Percentiles rank a stretch among this genome's conserved stretches.
These are phyloP conservation scores for Eudorina sp. DNA, from an alignment of 139 green algal species.

Conservation along the genomic window DNA sequence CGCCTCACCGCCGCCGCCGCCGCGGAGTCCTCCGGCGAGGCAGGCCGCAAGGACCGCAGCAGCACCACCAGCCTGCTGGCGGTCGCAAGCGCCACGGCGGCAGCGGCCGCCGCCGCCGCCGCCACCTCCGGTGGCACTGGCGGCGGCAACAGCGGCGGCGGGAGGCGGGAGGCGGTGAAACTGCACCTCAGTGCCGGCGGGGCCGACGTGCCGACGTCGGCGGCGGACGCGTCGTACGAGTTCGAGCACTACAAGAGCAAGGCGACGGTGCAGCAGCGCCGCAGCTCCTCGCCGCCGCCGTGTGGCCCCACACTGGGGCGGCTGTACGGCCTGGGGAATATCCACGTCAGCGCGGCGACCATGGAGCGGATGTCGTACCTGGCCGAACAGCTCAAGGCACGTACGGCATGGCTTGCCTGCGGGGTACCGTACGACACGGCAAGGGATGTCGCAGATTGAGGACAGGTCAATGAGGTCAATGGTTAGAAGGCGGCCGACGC, in stretches of 20 bases:
- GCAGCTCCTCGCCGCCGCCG: neutral
- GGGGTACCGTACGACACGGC: no score
- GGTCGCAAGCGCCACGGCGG: no score
- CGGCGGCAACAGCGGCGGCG: neutral
- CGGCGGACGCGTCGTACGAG: neutral
- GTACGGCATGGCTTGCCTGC: no score
- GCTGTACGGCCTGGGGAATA: neutral
- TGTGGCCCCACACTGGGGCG: neutral
- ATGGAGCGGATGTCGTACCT: constrained; percentile 8
- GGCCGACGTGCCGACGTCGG: neutral
- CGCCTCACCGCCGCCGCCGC: neutral
- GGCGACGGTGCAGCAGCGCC: no score
- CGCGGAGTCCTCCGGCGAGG: neutral
- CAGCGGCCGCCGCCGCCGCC: neutral
- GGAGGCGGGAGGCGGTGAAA: neutral
- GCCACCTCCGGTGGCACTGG: neutral
- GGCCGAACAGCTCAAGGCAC: constrained; percentile 21
- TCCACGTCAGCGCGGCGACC: neutral
- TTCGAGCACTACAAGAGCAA: neutral
- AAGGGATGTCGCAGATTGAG: no score
- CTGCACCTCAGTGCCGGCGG: neutral
- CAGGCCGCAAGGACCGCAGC: neutral
- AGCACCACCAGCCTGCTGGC: neutral
- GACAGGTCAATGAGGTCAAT: no score
- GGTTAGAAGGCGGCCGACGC: no score